These are phyloP conservation scores for Coemansia sp. DNA, from an alignment of 192 early-diverging fungal species.

Conservation along the genomic window DNA sequence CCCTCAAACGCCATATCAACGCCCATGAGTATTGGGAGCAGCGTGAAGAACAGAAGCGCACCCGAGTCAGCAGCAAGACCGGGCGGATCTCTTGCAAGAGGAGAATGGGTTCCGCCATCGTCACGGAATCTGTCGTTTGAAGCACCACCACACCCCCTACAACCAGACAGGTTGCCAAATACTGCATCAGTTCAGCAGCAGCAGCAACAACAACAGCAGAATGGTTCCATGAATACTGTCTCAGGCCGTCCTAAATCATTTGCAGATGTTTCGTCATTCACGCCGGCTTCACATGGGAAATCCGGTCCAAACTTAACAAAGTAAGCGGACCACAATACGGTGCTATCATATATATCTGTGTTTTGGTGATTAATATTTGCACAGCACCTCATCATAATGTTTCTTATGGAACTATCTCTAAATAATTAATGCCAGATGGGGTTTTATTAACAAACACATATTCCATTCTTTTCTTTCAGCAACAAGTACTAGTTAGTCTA, in stretches of 20 bases:
- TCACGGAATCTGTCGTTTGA: conserved; percentile 28
- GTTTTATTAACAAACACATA: too few relatives aligned
- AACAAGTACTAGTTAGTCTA: too few relatives aligned
- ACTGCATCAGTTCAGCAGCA: neutral
- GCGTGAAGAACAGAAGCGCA: neutral
- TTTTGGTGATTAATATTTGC: neutral
- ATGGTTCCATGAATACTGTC: neutral
- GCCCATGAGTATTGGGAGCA: conserved; percentile 5
- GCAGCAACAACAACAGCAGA: neutral
- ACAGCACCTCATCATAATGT: neutral
- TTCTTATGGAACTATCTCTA: too few relatives aligned
- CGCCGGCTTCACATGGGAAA: conserved; percentile 16
- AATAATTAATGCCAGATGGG: too few relatives aligned
- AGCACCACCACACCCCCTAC: conserved; percentile 10
- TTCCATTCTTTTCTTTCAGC: too few relatives aligned
- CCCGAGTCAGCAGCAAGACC: neutral
- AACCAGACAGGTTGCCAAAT: neutral
- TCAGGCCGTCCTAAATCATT: conserved; percentile 28
- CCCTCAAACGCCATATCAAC: neutral
- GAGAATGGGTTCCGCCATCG: neutral
- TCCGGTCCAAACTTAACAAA: neutral
- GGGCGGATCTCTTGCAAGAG: neutral
- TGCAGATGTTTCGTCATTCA: conserved; percentile 33
- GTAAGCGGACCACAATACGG: too few relatives aligned
- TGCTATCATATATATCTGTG: neutral